Base-by-base conservation (phyloP, 2,329 filamentous ascomycete species). In the Botrytis sinoallii region DNA sequence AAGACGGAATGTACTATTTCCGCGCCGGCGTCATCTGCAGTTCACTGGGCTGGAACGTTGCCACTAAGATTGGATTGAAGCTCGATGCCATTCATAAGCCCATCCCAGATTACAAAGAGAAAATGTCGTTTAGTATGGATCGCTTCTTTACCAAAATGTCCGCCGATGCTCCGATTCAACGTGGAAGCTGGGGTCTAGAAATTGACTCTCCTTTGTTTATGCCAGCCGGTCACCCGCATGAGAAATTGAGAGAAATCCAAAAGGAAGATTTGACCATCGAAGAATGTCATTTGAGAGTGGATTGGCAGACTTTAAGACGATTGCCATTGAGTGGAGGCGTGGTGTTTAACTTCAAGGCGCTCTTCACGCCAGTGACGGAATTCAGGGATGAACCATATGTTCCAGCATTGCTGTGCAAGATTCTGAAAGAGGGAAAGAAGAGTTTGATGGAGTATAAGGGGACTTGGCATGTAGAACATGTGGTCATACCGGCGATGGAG, bases 51-150 rank as follows among this genome's bases (percentile, higher is more conserved):
- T 97, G 94, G 94, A 93, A 91, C 76, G 83, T 96, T 0, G 88
- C 85, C 0, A 88, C 87, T 38, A 96, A 97, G 83, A 90, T 96
- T 71, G 93, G 92, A 0, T 82, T 90, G 77, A 86, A 87, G 35
- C 84, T 97, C 22, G 85, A 90, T 18, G 87, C 90, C 73, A 95
- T 97, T 75, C 94, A 97, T 80, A 83, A 83, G 1, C 86, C 88
- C 0, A 91, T 97, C 35, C 93, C 94, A 0, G 92, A 96, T 78
- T 97, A 95, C 81, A 92, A 92, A 77, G 91, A 93, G 81, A 97
- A 95, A 84, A 94, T 97, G 92, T 88, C 92, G 55, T 92, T 94
- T 76, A 94, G 92, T 59, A 95, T 97, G 91, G 93, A 97, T 79
- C 86, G 93, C 88, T 93, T 83, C 82, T 97, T 97, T 80, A 88